Base-by-base conservation (phyloP, 305 asterid species). In the Coffea humblotiana region DNA sequence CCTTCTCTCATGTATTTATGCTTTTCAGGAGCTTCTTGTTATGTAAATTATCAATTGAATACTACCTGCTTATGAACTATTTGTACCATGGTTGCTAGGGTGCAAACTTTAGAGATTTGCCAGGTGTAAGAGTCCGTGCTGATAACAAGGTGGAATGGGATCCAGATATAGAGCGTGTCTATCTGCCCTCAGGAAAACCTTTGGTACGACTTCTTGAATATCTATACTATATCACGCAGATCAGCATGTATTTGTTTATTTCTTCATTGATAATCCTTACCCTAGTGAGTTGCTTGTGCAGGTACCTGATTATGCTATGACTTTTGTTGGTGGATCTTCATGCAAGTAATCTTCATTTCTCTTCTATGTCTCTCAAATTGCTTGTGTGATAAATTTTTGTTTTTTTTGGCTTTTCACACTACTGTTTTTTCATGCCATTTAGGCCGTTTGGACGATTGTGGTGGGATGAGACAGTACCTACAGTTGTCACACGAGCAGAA, bases 371-470 rank as follows among this genome's bases (percentile, higher is more conserved):
- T 19, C 7, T 40, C 2, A 49, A 48, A 47, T 19, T 72, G 52
- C 5, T 63, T 18, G 60, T 47, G 4, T 6, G 35, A 47, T 70
- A 19, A 40, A 19, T 66, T n/a, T 8, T 25, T n/a, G n/a, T 18
- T 48, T 48, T 13, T 61, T 37, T 5, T 48, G 7, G 13, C 16
- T 71, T 23, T 45, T 16, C 40, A 32, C 61, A 61, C 77, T 75
- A 25, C 72, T 32, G 1, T 14, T 15, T 61, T 63, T 88, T 61
- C 3, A 1, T 60, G 27, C 29, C 23, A 23, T 88, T 83, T 82
- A 95, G 99, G 82, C 99, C 99, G 10, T 96, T 96, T 87, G 93
- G 94, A 5, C 92, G 99, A 9, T 68, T 96, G 60, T 96, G 99
- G 98, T 96, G 96, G 95, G 97, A 96, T 27, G 92, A 92, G 74